Percentiles rank a stretch among this genome's conserved stretches.
Conservation (phyloP, 495 filamentous ascomycete genomes). For the Niebla homalea region DNA sequence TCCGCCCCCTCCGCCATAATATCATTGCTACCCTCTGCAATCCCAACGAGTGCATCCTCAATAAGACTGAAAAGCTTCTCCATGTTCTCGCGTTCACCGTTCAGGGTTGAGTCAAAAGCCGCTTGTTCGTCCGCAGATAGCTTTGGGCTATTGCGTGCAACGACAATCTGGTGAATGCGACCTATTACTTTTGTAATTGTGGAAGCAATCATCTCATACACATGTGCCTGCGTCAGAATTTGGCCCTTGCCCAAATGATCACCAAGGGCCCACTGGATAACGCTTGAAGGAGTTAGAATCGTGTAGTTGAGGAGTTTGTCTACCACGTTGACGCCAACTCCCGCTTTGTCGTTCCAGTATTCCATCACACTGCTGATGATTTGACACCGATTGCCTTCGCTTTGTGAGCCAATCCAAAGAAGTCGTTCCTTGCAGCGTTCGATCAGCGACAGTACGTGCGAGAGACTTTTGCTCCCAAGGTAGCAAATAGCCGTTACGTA, state of each 20-base stretch:
- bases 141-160: constrained; percentile 38
- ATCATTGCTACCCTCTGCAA: constrained; percentile 63
- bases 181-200: constrained; percentile 88
- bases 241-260: constrained; percentile 50
- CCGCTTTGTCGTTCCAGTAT: constrained; percentile 89
- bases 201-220: constrained; percentile 78
- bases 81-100: constrained; percentile 56
- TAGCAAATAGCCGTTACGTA: constrained; percentile 87
- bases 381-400: constrained; percentile 61
- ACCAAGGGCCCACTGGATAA: constrained; percentile 77
- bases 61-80: constrained; percentile 65
- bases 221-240: constrained; percentile 54
- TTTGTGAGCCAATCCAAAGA: constrained; percentile 58
- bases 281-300: constrained; percentile 67
- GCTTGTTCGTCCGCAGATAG: constrained; percentile 47
- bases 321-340: constrained; percentile 82
- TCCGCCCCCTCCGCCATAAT: constrained; percentile 48
- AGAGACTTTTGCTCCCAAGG: constrained; percentile 87
- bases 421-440: constrained; percentile 91
- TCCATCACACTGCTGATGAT: constrained; percentile 82
- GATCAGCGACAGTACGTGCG: constrained; percentile 89
- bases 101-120: constrained; percentile 50
- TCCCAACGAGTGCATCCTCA: constrained; percentile 61
- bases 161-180: constrained; percentile 71
- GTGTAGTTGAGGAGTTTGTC: constrained; percentile 98